A percentile compares a stretch with the other conserved stretches of the same genome.
phyloP scores from a whole-genome alignment of 257 asterid genomes.

The Leptodermis oblonga region DNA sequence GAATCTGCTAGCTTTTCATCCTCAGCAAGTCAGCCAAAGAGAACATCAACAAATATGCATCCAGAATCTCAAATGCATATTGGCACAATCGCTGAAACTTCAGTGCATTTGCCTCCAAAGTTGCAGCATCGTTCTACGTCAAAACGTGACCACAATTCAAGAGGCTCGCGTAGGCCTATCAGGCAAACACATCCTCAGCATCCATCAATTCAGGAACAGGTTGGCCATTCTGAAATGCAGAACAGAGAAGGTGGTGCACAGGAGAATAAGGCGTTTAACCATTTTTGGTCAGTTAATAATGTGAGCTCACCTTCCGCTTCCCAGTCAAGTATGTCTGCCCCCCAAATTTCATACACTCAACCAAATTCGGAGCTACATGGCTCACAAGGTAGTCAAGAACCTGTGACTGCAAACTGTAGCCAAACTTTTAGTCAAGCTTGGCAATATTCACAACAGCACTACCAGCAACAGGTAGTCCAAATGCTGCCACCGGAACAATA shows the following conservation, averaged over 20 bases:
- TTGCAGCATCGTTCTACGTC: constrained; percentile 17
- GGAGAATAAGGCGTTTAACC: constrained; percentile 21
- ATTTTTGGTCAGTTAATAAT: constrained; percentile 19
- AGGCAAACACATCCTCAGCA: constrained; percentile 22
- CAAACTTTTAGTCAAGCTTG: constrained; percentile 43
- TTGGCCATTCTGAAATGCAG: constrained; percentile 21
- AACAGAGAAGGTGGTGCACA: constrained; percentile 21
- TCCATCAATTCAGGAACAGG: constrained; percentile 12
- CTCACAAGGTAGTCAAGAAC: constrained; percentile 19
- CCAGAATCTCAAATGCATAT: constrained; percentile 22
- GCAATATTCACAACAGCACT: constrained; percentile 68
- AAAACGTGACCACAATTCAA: constrained; percentile 12
- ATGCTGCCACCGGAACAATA: constrained; percentile 47
- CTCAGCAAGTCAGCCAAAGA: constrained; percentile 24
- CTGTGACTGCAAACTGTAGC: constrained; percentile 18
- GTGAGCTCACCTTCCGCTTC: constrained; percentile 18
- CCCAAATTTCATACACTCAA: constrained; percentile 22
- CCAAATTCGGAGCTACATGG: constrained; percentile 14
- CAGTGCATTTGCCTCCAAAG: constrained; percentile 22
- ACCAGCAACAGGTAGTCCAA: constrained; percentile 50
- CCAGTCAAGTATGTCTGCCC: constrained; percentile 22
- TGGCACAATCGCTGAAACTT: constrained; percentile 26
- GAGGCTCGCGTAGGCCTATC: constrained; percentile 13
- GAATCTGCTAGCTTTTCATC: constrained; percentile 18
- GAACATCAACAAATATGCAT: constrained; percentile 14